phyloP scores from a whole-genome alignment of 2,329 filamentous ascomycete species.

The Apiospora arundinis region DNA sequence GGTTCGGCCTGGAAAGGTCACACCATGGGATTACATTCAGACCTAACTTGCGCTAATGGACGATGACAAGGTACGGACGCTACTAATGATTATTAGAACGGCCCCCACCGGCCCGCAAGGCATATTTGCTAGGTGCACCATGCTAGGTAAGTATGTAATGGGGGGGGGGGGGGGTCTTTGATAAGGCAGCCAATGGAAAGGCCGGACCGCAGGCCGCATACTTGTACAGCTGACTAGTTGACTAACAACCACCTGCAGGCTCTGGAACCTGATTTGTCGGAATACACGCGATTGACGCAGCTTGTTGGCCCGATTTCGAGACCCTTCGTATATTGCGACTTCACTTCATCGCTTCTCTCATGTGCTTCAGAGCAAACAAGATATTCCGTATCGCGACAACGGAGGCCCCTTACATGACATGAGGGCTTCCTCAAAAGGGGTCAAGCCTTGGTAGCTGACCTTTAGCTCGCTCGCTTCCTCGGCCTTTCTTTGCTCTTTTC shows the following conservation, averaged over 20 bases:
- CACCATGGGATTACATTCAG: neutral
- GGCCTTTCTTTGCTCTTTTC: neutral
- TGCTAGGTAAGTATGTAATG: no score
- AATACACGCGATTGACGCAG: constrained; percentile 18
- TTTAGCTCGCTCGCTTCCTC: neutral
- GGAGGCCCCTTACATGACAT: neutral
- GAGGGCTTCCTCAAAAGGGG: neutral
- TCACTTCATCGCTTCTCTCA: constrained; percentile 11
- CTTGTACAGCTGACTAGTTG: neutral
- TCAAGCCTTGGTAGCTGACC: neutral
- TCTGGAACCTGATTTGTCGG: neutral
- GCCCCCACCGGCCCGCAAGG: constrained; percentile 16
- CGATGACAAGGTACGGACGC: neutral
- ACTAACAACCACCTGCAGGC: neutral
- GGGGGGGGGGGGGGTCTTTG: neutral
- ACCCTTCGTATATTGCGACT: constrained; percentile 1
- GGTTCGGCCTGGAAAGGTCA: constrained; percentile 15
- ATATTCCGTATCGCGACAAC: neutral
- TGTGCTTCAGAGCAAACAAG: neutral
- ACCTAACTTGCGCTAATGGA: neutral
- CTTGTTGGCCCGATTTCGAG: neutral
- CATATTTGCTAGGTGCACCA: neutral
- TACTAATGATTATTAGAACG: neutral
- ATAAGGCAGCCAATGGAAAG: constrained; percentile 9
- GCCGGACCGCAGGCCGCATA: neutral